Percentiles rank a stretch among this genome's conserved stretches.
phyloP scores from a whole-genome alignment of 2,329 filamentous ascomycete species.

The Epichloe scottii region DNA sequence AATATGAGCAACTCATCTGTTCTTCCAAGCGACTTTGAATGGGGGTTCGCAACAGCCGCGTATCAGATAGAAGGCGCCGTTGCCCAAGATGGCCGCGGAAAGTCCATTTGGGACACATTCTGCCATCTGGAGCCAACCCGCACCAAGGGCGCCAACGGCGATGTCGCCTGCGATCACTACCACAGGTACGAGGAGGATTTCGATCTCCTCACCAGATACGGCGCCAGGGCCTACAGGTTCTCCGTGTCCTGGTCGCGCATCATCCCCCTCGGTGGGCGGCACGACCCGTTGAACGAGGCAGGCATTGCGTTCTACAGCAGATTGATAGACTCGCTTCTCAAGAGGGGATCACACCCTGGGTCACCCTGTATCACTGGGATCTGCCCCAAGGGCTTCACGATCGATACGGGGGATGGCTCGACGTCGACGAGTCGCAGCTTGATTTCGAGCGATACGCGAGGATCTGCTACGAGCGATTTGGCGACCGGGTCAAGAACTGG shows the following conservation, averaged over 20 bases:
- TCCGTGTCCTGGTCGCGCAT: slow-evolving; percentile 52
- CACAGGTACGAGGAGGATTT: slow-evolving; percentile 39
- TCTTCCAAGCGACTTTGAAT: slow-evolving; percentile 25
- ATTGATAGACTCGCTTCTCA: slow-evolving; percentile 45
- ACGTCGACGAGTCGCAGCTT: slow-evolving; percentile 17
- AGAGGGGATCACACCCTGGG: slow-evolving; percentile 46
- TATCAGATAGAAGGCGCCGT: slow-evolving; percentile 33
- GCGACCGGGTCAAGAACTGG: slow-evolving; percentile 28
- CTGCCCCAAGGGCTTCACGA: slow-evolving; percentile 23
- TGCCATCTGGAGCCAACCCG: slow-evolving; percentile 27
- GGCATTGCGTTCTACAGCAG: slow-evolving; percentile 47
- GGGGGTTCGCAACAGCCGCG: slow-evolving; percentile 29
- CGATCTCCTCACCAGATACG: slow-evolving; percentile 42
- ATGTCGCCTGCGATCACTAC: slow-evolving; percentile 34
- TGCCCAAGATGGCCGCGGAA: slow-evolving; percentile 26
- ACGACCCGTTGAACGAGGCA: slow-evolving; percentile 49
- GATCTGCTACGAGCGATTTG: slow-evolving; percentile 26
- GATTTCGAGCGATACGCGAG: slow-evolving; percentile 26
- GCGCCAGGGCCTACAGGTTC: slow-evolving; percentile 50
- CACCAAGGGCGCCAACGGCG: slow-evolving; percentile 29
- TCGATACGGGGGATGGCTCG: slow-evolving; percentile 23
- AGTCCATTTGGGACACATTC: slow-evolving; percentile 31
- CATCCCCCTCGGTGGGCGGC: slow-evolving; percentile 49
- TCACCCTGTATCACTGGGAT: slow-evolving; percentile 57
- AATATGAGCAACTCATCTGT: slow-evolving; percentile 6